phyloP scores from a whole-genome alignment of 2,329 filamentous ascomycete genomes.

The Magnaporthiopsis poae region DNA sequence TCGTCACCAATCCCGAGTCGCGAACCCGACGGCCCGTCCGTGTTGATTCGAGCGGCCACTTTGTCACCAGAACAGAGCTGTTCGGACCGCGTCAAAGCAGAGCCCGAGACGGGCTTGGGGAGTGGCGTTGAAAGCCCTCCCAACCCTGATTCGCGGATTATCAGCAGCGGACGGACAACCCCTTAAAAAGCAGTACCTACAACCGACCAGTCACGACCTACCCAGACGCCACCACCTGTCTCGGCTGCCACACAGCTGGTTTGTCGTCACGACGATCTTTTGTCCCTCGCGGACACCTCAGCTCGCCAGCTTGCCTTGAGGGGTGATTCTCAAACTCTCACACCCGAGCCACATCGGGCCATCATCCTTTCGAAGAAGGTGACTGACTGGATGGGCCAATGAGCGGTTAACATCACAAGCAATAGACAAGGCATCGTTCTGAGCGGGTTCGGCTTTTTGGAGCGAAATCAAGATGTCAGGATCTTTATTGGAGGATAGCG shows the following conservation, averaged over 20 bases:
- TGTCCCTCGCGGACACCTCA: background rate
- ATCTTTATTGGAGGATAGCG: background rate
- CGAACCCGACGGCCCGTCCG: background rate
- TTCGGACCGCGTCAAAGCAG: background rate
- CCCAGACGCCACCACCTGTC: background rate
- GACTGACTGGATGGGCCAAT: background rate
- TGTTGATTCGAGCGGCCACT: background rate
- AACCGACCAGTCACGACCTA: background rate
- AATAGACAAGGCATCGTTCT: too few relatives aligned
- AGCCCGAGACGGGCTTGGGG: background rate
- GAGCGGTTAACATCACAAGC: background rate
- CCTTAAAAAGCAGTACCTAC: background rate
- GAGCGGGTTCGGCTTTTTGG: too few relatives aligned
- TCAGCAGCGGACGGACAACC: background rate
- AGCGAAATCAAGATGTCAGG: background rate
- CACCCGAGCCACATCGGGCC: background rate
- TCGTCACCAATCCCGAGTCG: background rate
- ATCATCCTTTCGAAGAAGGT: background rate
- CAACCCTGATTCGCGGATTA: background rate
- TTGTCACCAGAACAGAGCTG: background rate
- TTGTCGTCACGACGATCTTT: background rate
- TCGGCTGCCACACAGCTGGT: background rate
- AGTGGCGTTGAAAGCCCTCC: background rate
- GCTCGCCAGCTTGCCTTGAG: background rate
- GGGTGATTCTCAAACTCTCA: background rate